Conservation (phyloP, 768 basidiomycete genomes). For the Leccinum subtestaceum region DNA sequence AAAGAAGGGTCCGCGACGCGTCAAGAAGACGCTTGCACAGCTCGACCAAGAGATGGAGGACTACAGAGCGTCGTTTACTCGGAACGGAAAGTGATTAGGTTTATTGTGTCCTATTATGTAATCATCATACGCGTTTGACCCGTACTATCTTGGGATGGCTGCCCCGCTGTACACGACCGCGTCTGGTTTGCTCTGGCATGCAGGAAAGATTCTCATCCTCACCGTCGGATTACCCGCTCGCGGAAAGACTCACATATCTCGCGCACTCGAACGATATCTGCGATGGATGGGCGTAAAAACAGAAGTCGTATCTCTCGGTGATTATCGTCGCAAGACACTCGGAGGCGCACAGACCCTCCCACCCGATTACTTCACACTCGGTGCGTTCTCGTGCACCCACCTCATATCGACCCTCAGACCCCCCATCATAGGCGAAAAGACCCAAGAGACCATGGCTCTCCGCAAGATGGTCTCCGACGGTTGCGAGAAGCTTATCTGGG, state of each 20-base stretch:
- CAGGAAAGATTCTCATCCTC: conserved; percentile 91
- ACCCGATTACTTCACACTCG: conserved; percentile 86
- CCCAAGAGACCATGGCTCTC: conserved; percentile 73
- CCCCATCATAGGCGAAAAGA: conserved; percentile 62
- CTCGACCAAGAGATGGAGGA: conserved; percentile 82
- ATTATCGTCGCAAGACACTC: conserved; percentile 86
- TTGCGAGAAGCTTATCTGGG: conserved; percentile 87
- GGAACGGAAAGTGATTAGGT: conserved; percentile 14
- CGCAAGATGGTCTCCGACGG: conserved; percentile 71
- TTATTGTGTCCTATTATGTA: conserved; percentile 17
- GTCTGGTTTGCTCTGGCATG: conserved; percentile 83
- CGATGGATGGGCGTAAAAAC: conserved; percentile 98
- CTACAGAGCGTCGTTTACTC: conserved; percentile 47
- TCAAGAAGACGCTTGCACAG: conserved; percentile 65
- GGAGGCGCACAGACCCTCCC: conserved; percentile 89
- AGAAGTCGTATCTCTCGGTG: conserved; percentile 90
- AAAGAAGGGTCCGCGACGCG: conserved; percentile 73
- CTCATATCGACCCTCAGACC: background rate
- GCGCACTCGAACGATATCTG: conserved; percentile 94
- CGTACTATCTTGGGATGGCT: conserved; percentile 46
- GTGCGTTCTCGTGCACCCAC: conserved; percentile 34
- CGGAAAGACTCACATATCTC: conserved; percentile 95
- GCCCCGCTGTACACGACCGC: conserved; percentile 96
- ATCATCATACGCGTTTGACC: conserved; percentile 8
- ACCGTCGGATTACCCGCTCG: conserved; percentile 93